Base-by-base conservation (phyloP, 1,139 yeast genomes). In the Yamadazyma kanchanaburiensis region DNA sequence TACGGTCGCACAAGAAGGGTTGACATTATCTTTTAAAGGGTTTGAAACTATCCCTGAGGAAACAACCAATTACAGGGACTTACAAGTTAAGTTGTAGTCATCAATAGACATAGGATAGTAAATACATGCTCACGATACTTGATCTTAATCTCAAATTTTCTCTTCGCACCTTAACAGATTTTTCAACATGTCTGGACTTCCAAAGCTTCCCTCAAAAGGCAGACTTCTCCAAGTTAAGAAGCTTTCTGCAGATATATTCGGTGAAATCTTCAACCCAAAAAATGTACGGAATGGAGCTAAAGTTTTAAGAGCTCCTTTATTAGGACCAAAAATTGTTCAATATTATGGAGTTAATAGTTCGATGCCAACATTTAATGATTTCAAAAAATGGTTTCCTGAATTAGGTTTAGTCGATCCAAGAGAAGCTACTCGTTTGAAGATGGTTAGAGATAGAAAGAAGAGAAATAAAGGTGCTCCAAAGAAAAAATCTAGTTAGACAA, bases 381-480 rank as follows among this genome's bases (percentile, higher is more conserved):
- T 77, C 49, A 74, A 74, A 49, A 55, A 62, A 37, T 60, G 80
- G 62, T 78, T 67, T 47, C 73, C 73, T 45, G 81, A 75, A 37
- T 65, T 78, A 48, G 64, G 69, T 34, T 75, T 84, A 48, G 72
- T 74, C 13, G 89, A 85, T 49, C 87, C 85, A 27, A 76, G 76
- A 40, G 95, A 86, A 55, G 77, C 73, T 30, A 78, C 82, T 55
- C 70, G 91, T 55, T 49, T 77, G 40, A 70, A 70, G 39, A 77
- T 80, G 74, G 76, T 79, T 24, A 75, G 68, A 34, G 77, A 76
- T 40, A 70, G 86, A 58, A 82, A 80, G 70, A 80, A 83, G 73
- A 82, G 94, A 75, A 89, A 87, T 55, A 87, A 87, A 60, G 94
- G 95, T 55, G 94, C 95, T 13, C 96, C 95, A 45, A 77, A 82